Base-by-base conservation (phyloP, 345 rosid genomes). In the Stellera chamaejasme region DNA sequence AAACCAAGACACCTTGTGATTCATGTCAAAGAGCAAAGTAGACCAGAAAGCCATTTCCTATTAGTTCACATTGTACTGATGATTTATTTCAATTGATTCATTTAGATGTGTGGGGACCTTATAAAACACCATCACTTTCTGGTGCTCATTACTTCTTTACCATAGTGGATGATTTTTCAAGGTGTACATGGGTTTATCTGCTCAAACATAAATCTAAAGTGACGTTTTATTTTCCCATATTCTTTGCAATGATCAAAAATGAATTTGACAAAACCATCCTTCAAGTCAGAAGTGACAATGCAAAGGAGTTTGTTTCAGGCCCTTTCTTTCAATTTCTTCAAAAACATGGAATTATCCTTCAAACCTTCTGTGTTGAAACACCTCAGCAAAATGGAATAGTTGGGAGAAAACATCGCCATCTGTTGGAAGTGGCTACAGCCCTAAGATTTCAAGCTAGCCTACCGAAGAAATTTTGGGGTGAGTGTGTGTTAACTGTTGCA, bases 91-190 rank as follows among this genome's bases (percentile, higher is more conserved):
- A 13, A 6, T 4, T 11, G 11, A 3, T 5, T 11, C 2, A 42
- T 45, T 6, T 4, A 8, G 1, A 16, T 5, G 19, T 19, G 23
- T 19, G 1, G 23, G 23, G 23, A 19, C 23, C 23, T 19, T 19
- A 19, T 19, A 19, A 19, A 19, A 19, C 23, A 0, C 23, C 23
- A 19, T 19, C 23, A 19, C 23, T 19, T 19, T 19, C 1, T 19
- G 19, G 59, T 0, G 14, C 27, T n/a, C 45, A 28, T 44, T 62
- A 44, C 27, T 51, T 51, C 27, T 26, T 51, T 13, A 55, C 50
- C 11, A 61, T 61, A 2, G 58, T 61, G 3, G 65, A 61, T 52
- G 65, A 43, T 19, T 48, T 8, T 36, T 19, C 23, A 19, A 19
- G 23, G 23, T 50, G 57, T 52, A 2, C 11, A 10, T 39, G 12